Evolutionary conservation across 2,329 filamentous ascomycete species (phyloP), one percentile per base, ranked within the genome.

Genomic region (Colletotrichum melonis): DNA sequence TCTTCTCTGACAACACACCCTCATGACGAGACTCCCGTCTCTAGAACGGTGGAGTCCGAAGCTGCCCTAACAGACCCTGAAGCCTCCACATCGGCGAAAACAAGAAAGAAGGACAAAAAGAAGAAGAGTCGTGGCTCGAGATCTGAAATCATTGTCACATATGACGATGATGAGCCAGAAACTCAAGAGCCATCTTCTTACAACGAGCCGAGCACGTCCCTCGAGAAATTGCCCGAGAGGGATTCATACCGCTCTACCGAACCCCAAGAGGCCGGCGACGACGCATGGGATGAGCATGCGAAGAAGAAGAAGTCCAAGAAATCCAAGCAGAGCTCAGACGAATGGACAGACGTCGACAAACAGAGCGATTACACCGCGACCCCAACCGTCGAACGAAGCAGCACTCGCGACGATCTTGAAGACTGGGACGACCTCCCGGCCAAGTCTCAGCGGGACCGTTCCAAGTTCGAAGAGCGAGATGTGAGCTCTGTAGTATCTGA

Each of bases 401-500:
- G 42, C 38, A 57, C 67, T 30, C 46, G 32, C 26, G 62, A 58
- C 16, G 28, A 28, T 24, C 12, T 59, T 38, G 59, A 52, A 14
- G 70, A 70, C 6, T 66, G 70, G 67, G 70, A 73, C 22, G 67
- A 73, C 42, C 60, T 68, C 56, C 70, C 70, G 26, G n/a, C 60
- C 55, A 70, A 66, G 28, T 73, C 70, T 14, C 70, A 49, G 26
- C 60, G 70, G 26, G 70, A 73, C 72, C 81, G 82, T 66, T 81
- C 79, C 54, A 81, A 30, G 35, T 38, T 62, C 32, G 81, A 85
- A 32, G 84, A 87, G 68, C 83, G 83, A n/a, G 86, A 88, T 57
- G 83, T 85, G 28, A 84, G 82, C 73, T 89, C 88, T 38, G 84
- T 88, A 11, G 84, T 87, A 4, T 89, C 88, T 6, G 86, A 86